phyloP scores from a whole-genome alignment of 192 early-diverging fungal genomes.

The Funneliformis geosporum region DNA sequence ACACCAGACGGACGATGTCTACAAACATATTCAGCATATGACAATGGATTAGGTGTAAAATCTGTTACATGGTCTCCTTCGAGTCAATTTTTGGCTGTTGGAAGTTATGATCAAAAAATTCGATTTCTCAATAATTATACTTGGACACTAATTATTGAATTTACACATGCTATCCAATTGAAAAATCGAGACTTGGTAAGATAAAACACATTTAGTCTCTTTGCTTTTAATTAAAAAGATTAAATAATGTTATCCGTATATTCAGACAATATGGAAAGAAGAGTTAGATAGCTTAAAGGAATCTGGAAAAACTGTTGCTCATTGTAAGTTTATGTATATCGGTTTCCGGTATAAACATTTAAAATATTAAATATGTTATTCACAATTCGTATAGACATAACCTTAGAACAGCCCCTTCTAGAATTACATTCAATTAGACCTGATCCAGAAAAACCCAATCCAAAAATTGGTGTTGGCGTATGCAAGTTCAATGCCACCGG shows the following conservation, averaged over 20 bases:
- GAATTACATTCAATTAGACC: conserved; percentile 54
- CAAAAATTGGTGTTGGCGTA: conserved; percentile 70
- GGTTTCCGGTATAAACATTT: background rate
- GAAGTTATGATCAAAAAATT: conserved; percentile 85
- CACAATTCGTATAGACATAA: conserved; percentile 48
- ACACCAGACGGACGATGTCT: conserved; percentile 61
- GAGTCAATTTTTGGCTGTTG: conserved; percentile 76
- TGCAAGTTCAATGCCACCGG: conserved; percentile 69
- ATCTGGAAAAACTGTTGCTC: conserved; percentile 33
- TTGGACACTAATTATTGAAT: conserved; percentile 67
- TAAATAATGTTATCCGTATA: background rate
- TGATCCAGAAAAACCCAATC: conserved; percentile 71
- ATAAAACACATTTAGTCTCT: background rate
- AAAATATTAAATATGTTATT: background rate
- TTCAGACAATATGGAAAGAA: conserved; percentile 28
- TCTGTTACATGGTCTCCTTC: conserved; percentile 71
- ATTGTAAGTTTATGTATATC: conserved; percentile 39
- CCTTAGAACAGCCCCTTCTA: conserved; percentile 52
- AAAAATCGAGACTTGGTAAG: conserved; percentile 39
- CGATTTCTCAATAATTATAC: conserved; percentile 71
- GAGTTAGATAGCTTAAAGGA: conserved; percentile 32
- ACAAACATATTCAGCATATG: conserved; percentile 50
- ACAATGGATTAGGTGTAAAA: conserved; percentile 79
- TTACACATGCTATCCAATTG: conserved; percentile 55
- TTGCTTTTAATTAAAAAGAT: background rate